Evolutionary conservation across 2,329 filamentous ascomycete genomes (phyloP).

Genomic region (Xylariaceae sp.): DNA sequence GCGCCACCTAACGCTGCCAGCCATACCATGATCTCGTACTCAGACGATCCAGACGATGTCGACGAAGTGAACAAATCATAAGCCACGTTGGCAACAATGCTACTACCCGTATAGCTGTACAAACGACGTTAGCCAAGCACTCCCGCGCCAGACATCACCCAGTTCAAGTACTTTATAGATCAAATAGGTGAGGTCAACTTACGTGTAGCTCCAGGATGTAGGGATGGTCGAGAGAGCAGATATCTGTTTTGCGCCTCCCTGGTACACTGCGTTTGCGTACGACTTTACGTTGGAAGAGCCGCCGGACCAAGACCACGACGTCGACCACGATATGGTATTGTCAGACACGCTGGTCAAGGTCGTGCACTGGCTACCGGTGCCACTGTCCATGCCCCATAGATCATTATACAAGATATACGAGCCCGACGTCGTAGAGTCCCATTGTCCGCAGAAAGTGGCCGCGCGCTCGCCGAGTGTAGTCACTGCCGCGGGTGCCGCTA

Average conservation of each 20-base stretch:
- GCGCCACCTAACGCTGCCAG: slow-evolving; percentile 27
- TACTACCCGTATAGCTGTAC: slow-evolving; percentile 42
- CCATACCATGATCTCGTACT: slow-evolving; percentile 53
- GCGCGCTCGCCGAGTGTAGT: slow-evolving; percentile 16
- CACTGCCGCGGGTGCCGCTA: slow-evolving; percentile 14
- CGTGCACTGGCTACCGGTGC: slow-evolving; percentile 41
- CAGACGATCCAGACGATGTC: slow-evolving; percentile 39
- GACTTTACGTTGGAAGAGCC: slow-evolving; percentile 41
- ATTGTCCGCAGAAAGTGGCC: slow-evolving; percentile 21
- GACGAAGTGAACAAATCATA: slow-evolving; percentile 56
- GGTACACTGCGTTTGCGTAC: slow-evolving; percentile 41
- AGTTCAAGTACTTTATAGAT: neutral
- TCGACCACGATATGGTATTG: slow-evolving; percentile 38
- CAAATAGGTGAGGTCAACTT: slow-evolving; percentile 10
- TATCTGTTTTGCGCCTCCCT: slow-evolving; percentile 30
- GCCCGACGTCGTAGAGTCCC: slow-evolving; percentile 29
- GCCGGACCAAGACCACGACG: slow-evolving; percentile 42
- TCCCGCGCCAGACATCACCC: neutral
- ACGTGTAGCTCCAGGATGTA: slow-evolving; percentile 38
- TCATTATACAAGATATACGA: slow-evolving; percentile 50
- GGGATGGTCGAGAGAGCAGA: slow-evolving; percentile 34
- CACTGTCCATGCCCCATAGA: slow-evolving; percentile 43
- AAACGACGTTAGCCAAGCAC: neutral
- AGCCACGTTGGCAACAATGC: slow-evolving; percentile 52
- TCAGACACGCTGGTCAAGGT: slow-evolving; percentile 34